Conservation (phyloP, 257 asterid genomes). For the Craterostigma plantagineum region DNA sequence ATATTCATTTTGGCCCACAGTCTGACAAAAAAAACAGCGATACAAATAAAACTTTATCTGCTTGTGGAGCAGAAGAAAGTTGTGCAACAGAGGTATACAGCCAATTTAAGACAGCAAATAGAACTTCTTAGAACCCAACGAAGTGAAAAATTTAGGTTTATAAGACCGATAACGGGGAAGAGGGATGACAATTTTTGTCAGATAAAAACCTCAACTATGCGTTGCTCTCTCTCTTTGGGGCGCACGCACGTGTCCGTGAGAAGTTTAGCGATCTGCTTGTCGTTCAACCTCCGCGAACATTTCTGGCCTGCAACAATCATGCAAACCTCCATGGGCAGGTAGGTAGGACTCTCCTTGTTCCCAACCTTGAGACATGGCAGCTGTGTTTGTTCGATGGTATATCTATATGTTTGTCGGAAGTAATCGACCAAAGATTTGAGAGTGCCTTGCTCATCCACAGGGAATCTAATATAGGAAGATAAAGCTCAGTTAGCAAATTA, state of each 20-base stretch:
- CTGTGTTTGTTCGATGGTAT: constrained; percentile 55
- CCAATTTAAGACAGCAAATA: neutral
- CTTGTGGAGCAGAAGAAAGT: neutral
- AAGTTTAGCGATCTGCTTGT: constrained; percentile 74
- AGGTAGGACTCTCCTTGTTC: constrained; percentile 67
- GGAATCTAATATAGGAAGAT: constrained; percentile 29
- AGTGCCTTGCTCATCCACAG: constrained; percentile 82
- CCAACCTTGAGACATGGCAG: constrained; percentile 97
- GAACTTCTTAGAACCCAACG: neutral
- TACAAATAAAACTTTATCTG: neutral
- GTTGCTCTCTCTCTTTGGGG: constrained; percentile 56
- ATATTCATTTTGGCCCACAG: constrained; percentile 72
- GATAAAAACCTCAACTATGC: constrained; percentile 44
- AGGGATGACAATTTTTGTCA: too few species aligned
- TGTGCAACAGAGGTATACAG: neutral
- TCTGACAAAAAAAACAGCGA: constrained; percentile 24
- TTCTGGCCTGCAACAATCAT: constrained; percentile 89
- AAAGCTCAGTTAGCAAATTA: neutral
- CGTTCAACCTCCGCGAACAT: constrained; percentile 75
- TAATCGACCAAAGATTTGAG: constrained; percentile 71
- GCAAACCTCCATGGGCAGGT: constrained; percentile 95
- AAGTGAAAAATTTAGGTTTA: too few species aligned
- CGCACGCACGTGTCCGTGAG: constrained; percentile 91
- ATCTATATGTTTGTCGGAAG: constrained; percentile 68
- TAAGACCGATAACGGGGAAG: too few species aligned